Evolutionary conservation across 805 yeast genomes (phyloP), one percentile per base, ranked within the genome.

Genomic region (Cyberlindnera petersonii): DNA sequence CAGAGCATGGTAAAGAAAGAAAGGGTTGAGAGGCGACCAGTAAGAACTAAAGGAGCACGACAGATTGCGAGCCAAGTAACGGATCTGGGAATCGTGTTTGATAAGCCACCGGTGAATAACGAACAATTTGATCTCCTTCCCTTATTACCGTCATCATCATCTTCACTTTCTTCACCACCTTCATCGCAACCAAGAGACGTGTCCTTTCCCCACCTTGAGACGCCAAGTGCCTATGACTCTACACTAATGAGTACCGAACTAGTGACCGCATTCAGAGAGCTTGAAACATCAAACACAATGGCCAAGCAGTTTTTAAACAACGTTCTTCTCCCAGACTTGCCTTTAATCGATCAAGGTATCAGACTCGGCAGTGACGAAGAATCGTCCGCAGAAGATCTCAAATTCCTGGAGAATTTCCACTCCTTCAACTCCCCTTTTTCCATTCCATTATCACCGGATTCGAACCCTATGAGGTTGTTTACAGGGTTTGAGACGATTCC

Each of bases 301-400:
- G 49, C 48, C 16, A 48, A 48, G 35, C 40, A 43, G 32, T 46
- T 43, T 24, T 39, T 48, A 17, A 48, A 44, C 30, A 35, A 33
- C 15, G 34, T 46, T 13, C 31, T 48, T 2, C 39, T 48, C 2
- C 50, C 52, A 1, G 52, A 44, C 1, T 17, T 46, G 8, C 32
- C 17, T 13, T 9, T 22, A 4, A 9, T 37, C 9, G 36, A 37
- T 14, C 32, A 23, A 9, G 19, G 24, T 3, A 26, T 29, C 15
- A 16, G 15, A 9, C 31, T 21, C 11, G 33, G 27, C 6, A 37
- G 33, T n/a, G 34, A 39, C 4, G 37, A 33, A 3, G 45, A 38
- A 6, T 36, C 44, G 15, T 31, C 43, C 4, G 34, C 43, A 4
- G 46, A 43, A 30, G 35, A 37, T 18, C 37, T 46, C 22, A 22